Conservation (phyloP, 164 flowering plant genomes). For the Cinnamomum chago region DNA sequence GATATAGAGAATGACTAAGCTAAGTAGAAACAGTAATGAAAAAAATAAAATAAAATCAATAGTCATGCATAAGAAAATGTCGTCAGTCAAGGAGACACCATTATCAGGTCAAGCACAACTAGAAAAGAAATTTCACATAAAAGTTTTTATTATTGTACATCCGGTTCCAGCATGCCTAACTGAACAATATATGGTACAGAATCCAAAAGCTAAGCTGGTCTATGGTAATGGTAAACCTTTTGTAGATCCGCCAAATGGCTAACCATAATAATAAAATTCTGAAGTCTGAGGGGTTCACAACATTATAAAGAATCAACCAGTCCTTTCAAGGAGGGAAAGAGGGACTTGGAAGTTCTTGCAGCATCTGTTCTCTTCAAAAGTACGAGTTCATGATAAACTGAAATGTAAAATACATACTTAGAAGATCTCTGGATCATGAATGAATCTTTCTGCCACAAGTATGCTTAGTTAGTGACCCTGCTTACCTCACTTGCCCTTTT, state of each 20-base stretch:
- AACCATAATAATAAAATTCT: background rate
- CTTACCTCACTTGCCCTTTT: background rate
- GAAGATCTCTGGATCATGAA: background rate
- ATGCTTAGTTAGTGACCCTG: background rate
- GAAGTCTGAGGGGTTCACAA: background rate
- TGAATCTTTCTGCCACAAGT: background rate
- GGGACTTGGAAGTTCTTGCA: background rate
- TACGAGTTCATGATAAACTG: background rate
- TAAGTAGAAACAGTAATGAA: background rate
- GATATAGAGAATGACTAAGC: constrained; percentile 7
- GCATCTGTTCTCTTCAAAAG: background rate
- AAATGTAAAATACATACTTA: background rate
- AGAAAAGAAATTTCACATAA: background rate
- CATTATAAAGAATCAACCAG: background rate
- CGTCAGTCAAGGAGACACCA: background rate
- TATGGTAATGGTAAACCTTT: background rate
- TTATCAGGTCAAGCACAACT: background rate
- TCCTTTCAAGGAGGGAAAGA: background rate
- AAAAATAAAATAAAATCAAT: background rate
- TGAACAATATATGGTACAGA: background rate
- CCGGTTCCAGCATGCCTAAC: background rate
- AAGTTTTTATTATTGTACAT: background rate
- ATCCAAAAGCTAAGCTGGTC: background rate
- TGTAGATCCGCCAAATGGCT: background rate
- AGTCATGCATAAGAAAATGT: background rate